Evolutionary conservation across 768 basidiomycete genomes (phyloP), one percentile per base, ranked within the genome.

Genomic region (Boletellus ananas): DNA sequence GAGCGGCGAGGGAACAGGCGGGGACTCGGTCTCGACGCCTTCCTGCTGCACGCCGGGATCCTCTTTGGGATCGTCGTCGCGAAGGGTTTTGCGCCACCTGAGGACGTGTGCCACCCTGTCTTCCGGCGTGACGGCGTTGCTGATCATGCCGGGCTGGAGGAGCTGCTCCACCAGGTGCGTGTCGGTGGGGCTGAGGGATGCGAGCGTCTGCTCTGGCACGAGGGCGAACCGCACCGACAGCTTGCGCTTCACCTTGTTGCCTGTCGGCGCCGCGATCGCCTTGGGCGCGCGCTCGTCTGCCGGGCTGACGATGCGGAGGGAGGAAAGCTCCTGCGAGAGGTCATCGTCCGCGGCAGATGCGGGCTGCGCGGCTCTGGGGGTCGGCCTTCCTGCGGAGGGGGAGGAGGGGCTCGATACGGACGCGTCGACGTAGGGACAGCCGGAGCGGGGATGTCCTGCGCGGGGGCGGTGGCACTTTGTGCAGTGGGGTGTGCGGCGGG

Each of bases 371-470:
- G 23, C 20, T 27, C 18, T 47, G 43, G 57, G 41, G 14, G 31
- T 20, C 17, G 51, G n/a, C 39, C 45, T 49, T 16, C 34, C 48
- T 35, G 51, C 21, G 29, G 57, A 52, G 10, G 61, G 50, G 6
- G 65, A 58, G 4, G 54, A 34, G 4, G 57, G 59, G 14, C 34
- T 57, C n/a, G 36, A 10, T 7, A 54, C 35, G 0, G 55, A 52
- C 34, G 72, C 63, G 38, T 74, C 71, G 18, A 60, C 64, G 49
- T 67, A 74, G 1, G 81, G 80, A 58, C 84, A 84, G 10, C 83
- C 81, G 0, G 79, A 78, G 39, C 82, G 79, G 16, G 83, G 83
- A 59, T 85, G 84, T 0, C 83, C 82, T 21, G 69, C 72, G 46
- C 74, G 71, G 0, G 80, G 79, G 20, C 75, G 75, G 46, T 72